Base-by-base conservation (phyloP, 176 grass and related monocot species). In the Thinopyrum elongatum region DNA sequence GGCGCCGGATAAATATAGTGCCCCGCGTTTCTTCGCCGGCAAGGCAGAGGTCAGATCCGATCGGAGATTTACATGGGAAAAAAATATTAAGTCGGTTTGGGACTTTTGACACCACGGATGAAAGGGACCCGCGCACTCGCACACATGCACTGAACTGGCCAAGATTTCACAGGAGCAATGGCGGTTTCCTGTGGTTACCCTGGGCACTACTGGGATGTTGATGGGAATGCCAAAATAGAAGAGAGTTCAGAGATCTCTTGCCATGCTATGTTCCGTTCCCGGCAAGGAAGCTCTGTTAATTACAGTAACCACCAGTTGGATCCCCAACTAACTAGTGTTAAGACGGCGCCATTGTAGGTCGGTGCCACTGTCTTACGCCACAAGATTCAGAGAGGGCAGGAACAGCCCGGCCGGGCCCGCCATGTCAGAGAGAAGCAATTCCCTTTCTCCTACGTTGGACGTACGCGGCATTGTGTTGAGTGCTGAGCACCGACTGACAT, bases 1-100 rank as follows among this genome's bases (percentile, higher is more conserved):
- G 26, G 30, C 12, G 23, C 80, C 84, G 7, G 29, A 23, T 87
- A 80, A 84, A 80, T 84, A 63, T 83, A 80, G 75, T 14, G 65
- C 33, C 33, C 58, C 4, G 27, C 28, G 80, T 87, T 90, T 83
- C 89, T 87, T 87, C 62, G 16, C 75, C 80, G 80, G 85, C 89
- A 87, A 84, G 80, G 75, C 80, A 90, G 60, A 77, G 30, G 30
- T 12, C 34, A 36, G 30, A 36, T 59, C 21, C 29, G 63, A 53
- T 77, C 69, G 35, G 8, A 55, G 22, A 70, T 58, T 29, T 51
- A 2, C 1, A 11, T 12, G 34, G 66, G 66, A 30, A 84, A 74
- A 17, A 62, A 69, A 87, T 59, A 34, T 6, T 46, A 64, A 22
- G 63, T 57, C 65, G 57, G 11, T 66, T 53, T 79, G 33, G 35